These are phyloP conservation scores for Periconia sp. DNA, from an alignment of 2,329 filamentous ascomycete genomes.

Conservation along the genomic window DNA sequence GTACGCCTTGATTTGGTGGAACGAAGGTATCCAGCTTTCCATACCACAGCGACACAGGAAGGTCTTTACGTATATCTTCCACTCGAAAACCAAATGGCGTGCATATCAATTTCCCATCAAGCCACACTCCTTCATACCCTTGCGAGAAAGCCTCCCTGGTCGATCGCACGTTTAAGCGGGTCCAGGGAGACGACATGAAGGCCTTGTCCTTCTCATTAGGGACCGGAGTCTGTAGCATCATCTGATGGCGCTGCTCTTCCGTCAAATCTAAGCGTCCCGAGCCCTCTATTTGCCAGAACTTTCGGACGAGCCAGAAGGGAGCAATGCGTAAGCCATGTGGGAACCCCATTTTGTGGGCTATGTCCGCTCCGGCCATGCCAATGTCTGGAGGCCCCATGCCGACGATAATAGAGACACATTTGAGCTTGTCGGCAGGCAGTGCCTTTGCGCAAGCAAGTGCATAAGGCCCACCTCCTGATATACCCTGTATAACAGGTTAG, in stretches of 20 bases:
- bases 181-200: constrained; percentile 22
- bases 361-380: constrained; percentile 36
- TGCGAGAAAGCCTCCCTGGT: constrained; percentile 34
- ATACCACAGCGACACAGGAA: constrained; percentile 48
- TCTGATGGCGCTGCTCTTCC: constrained; percentile 37
- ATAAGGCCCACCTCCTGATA: constrained; percentile 41
- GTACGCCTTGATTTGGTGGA: constrained; percentile 40
- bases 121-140: constrained; percentile 33
- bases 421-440: constrained; percentile 27
- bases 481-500: constrained; percentile 25
- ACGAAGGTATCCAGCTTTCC: constrained; percentile 41
- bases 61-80: constrained; percentile 42
- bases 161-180: constrained; percentile 24
- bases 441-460: constrained; percentile 35
- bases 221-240: constrained; percentile 17
- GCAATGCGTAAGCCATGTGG: constrained; percentile 35
- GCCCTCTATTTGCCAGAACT: constrained; percentile 28
- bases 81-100: constrained; percentile 41
- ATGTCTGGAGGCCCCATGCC: constrained; percentile 45
- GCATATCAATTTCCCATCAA: constrained; percentile 39
- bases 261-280: constrained; percentile 36
- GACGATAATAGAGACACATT: constrained; percentile 31
- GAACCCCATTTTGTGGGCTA: constrained; percentile 33
- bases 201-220: constrained; percentile 28
- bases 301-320: constrained; percentile 22